Evolutionary conservation across 768 basidiomycete species (phyloP).

Genomic region (Glaciozyma antarctica): DNA sequence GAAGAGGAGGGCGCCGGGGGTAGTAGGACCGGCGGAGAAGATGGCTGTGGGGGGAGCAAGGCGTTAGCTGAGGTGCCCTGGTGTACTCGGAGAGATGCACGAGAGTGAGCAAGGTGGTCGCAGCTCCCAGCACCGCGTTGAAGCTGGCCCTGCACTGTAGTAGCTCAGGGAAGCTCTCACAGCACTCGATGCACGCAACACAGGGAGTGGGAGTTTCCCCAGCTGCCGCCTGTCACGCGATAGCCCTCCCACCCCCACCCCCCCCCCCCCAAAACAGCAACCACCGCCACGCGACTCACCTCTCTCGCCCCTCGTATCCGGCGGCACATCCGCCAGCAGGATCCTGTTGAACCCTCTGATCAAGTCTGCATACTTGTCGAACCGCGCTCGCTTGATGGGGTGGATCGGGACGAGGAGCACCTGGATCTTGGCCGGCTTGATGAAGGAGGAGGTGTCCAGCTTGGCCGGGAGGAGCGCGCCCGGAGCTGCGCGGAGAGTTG

Average conservation of each 20-base stretch:
- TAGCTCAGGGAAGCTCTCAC: too few relatives aligned
- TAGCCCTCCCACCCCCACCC: too few relatives aligned
- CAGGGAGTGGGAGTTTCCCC: too few relatives aligned
- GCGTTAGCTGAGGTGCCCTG: neutral
- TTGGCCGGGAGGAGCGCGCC: neutral
- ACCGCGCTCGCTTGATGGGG: slow-evolving; percentile 56
- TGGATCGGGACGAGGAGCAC: slow-evolving; percentile 82
- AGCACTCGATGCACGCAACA: too few relatives aligned
- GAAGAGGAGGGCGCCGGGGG: slow-evolving; percentile 72
- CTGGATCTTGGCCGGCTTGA: slow-evolving; percentile 72
- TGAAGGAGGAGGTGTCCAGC: slow-evolving; percentile 46
- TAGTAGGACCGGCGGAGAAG: slow-evolving; percentile 67
- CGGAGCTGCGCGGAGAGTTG: too few relatives aligned
- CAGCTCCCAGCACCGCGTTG: neutral
- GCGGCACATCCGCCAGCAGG: slow-evolving; percentile 71
- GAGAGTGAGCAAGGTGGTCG: neutral
- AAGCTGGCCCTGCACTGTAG: too few relatives aligned
- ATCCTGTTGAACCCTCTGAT: slow-evolving; percentile 64
- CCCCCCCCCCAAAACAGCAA: neutral
- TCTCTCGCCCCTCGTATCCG: slow-evolving; percentile 55
- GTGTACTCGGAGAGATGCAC: slow-evolving; percentile 33
- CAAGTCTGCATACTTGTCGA: slow-evolving; percentile 63
- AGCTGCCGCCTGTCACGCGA: too few relatives aligned
- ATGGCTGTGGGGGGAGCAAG: slow-evolving; percentile 47
- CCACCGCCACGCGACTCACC: slow-evolving; percentile 24